phyloP scores from a whole-genome alignment of 139 green algal genomes.

The Closterium sp. region DNA sequence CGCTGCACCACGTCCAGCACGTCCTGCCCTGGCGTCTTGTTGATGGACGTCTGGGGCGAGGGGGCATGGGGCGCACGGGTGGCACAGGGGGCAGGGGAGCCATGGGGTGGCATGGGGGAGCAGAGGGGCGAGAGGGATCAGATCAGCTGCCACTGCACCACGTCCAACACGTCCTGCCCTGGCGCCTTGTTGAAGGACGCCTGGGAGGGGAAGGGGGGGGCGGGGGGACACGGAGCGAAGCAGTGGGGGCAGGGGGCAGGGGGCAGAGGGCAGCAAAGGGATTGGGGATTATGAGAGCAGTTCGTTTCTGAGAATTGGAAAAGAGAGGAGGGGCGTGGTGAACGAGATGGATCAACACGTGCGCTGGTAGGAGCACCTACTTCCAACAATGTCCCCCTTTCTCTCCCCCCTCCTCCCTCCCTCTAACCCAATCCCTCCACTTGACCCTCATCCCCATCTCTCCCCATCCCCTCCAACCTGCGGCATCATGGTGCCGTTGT shows the following conservation, averaged over 20 bases:
- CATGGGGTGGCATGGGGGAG: neutral
- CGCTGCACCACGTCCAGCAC: conserved; percentile 63
- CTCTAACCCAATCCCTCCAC: too few species aligned
- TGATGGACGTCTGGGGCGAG: conserved; percentile 56
- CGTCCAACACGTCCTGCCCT: conserved; percentile 55
- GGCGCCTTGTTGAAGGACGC: conserved; percentile 61
- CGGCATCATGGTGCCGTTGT: conserved; percentile 92
- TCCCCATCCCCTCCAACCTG: conserved; percentile 14
- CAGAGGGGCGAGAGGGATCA: neutral
- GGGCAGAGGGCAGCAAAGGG: neutral
- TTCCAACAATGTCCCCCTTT: too few species aligned
- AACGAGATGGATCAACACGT: too few species aligned
- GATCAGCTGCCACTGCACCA: conserved; percentile 62
- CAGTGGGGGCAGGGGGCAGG: neutral
- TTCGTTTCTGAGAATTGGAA: neutral
- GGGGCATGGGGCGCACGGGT: neutral
- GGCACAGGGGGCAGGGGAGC: neutral
- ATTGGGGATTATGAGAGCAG: too few species aligned
- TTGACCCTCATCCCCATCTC: too few species aligned
- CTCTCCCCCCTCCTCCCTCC: too few species aligned
- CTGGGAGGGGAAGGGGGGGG: neutral
- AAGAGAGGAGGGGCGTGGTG: neutral
- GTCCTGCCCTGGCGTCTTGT: conserved; percentile 54
- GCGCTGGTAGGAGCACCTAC: too few species aligned
- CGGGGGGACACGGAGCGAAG: neutral